Conservation (phyloP, 2,329 filamentous ascomycete species). For the Colletotrichum nymphaeae region DNA sequence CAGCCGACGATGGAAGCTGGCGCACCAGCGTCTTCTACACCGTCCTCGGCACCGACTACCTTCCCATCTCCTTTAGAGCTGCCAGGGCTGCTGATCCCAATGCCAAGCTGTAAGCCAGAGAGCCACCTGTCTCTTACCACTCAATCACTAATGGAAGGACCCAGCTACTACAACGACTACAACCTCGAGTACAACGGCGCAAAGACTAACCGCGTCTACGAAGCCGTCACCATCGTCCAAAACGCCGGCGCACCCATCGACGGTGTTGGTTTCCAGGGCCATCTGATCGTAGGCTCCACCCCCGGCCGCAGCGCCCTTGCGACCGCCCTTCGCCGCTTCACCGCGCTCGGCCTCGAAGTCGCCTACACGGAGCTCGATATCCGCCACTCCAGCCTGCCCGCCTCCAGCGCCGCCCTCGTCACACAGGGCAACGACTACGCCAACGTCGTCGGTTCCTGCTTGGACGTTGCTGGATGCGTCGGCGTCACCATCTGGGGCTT, state of each 20-base stretch:
- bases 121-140: too few relatives aligned
- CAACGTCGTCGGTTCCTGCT: conserved; percentile 49
- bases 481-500: conserved; percentile 58
- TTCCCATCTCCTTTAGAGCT: conserved; percentile 61
- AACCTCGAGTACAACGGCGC: conserved; percentile 58
- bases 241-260: conserved; percentile 59
- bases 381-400: conserved; percentile 58
- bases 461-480: conserved; percentile 52
- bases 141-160: background rate
- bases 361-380: conserved; percentile 73
- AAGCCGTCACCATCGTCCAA: conserved; percentile 48
- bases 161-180: conserved; percentile 69
- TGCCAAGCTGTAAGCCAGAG: conserved; percentile 60
- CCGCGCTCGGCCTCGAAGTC: conserved; percentile 64
- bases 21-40: conserved; percentile 58
- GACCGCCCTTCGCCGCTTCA: conserved; percentile 61
- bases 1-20: conserved; percentile 59
- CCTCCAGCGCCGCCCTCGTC: conserved; percentile 50
- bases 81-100: conserved; percentile 56
- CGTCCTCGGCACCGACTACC: conserved; percentile 60
- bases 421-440: conserved; percentile 62
- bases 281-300: conserved; percentile 58
- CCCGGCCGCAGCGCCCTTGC: conserved; percentile 57
- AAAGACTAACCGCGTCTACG: conserved; percentile 48
- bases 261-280: conserved; percentile 63